phyloP scores from a whole-genome alignment of 352 stramenopile genomes.

The Phytophthora tentaculata region DNA sequence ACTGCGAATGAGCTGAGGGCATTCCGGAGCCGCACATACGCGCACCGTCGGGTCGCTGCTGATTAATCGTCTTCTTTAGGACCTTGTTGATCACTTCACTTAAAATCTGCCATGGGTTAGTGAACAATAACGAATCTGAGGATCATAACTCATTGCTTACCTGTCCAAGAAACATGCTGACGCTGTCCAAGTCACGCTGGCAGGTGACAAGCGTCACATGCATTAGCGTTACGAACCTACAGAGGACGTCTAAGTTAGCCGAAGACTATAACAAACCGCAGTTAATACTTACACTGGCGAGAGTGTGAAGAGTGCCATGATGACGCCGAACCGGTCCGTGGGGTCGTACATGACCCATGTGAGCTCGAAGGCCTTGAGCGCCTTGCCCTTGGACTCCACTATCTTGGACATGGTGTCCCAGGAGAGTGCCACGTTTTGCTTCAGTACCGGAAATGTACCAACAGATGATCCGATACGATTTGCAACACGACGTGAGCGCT shows the following conservation, averaged over 20 bases:
- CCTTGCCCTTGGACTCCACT: conserved; percentile 26
- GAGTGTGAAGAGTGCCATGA: conserved; percentile 80
- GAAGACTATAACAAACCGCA: not conserved
- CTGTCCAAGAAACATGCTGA: conserved; percentile 74
- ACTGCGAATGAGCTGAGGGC: conserved; percentile 82
- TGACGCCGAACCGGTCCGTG: conserved; percentile 65
- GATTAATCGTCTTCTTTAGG: conserved; percentile 76
- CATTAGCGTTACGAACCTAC: conserved; percentile 88
- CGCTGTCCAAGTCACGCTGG: conserved; percentile 78
- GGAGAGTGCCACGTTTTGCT: conserved; percentile 20
- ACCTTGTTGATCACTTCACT: conserved; percentile 83
- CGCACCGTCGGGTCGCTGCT: conserved; percentile 68
- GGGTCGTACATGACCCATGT: conserved; percentile 85
- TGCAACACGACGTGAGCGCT: conserved; percentile 11
- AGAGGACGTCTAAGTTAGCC: not conserved
- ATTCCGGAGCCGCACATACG: conserved; percentile 68
- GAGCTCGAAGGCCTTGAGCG: conserved; percentile 65
- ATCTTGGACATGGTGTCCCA: conserved; percentile 15
- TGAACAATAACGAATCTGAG: not conserved
- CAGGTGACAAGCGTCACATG: conserved; percentile 80
- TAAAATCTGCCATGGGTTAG: conserved; percentile 41
- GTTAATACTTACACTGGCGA: conserved; percentile 65
- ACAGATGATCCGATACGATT: conserved; percentile 22
- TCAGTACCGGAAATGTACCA: conserved; percentile 4
- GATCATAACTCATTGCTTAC: conserved; percentile 23